Evolutionary conservation across 257 asterid species (phyloP).

Genomic region (Solanum virginianum): DNA sequence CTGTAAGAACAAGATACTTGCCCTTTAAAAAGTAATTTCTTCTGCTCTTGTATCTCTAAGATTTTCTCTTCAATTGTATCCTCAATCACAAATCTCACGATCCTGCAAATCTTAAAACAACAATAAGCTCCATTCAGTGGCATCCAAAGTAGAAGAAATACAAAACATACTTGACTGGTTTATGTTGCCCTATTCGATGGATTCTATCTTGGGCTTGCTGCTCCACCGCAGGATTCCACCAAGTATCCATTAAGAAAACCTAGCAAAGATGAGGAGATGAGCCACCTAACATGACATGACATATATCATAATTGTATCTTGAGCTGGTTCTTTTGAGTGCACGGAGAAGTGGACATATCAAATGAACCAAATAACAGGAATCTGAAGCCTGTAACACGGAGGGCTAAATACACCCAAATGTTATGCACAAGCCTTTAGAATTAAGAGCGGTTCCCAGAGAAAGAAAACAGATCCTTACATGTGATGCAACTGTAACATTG

Average conservation of each 20-base stretch:
- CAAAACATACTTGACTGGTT: constrained; percentile 50
- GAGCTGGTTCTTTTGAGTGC: too few relatives aligned
- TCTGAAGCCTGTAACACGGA: too few relatives aligned
- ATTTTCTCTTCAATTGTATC: constrained; percentile 77
- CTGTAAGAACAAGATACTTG: constrained; percentile 6
- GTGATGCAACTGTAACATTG: constrained; percentile 27
- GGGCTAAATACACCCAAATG: too few relatives aligned
- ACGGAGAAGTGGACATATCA: background rate
- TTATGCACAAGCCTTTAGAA: background rate
- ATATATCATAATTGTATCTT: background rate
- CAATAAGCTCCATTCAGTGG: background rate
- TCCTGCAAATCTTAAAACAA: constrained; percentile 23
- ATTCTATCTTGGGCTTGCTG: constrained; percentile 93
- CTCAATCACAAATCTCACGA: constrained; percentile 72
- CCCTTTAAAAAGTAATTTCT: constrained; percentile 87
- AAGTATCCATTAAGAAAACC: constrained; percentile 98
- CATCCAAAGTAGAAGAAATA: background rate
- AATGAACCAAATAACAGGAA: background rate
- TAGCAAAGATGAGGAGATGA: background rate
- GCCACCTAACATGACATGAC: background rate
- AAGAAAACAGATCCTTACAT: constrained; percentile 17
- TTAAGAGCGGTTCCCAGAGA: background rate
- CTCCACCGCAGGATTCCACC: constrained; percentile 98
- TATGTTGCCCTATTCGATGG: constrained; percentile 74
- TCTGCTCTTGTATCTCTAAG: constrained; percentile 77